phyloP scores from a whole-genome alignment of 108 stramenopile species.

The Cyclotella kingstonii region DNA sequence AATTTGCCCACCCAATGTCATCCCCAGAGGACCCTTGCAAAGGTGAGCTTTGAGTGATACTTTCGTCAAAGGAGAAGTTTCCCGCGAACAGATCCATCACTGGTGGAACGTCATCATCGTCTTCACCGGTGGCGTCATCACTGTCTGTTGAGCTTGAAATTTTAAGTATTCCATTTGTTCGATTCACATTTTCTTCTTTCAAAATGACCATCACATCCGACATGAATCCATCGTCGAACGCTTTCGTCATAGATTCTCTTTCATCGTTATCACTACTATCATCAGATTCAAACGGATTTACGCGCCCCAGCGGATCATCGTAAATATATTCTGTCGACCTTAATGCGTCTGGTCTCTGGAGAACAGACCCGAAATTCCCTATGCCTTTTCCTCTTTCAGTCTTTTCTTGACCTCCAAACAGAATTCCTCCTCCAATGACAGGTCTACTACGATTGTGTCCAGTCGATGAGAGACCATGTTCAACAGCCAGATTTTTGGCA shows the following conservation, averaged over 20 bases:
- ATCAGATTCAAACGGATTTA: slow-evolving; percentile 25
- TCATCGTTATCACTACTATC: slow-evolving; percentile 20
- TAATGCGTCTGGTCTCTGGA: background rate
- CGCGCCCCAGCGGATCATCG: slow-evolving; percentile 71
- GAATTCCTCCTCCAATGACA: slow-evolving; percentile 23
- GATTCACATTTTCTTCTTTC: background rate
- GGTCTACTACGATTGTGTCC: slow-evolving; percentile 33
- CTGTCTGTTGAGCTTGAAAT: slow-evolving; percentile 4
- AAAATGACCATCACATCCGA: slow-evolving; percentile 4
- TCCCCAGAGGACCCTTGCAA: background rate
- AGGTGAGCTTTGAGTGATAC: background rate
- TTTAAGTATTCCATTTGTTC: background rate
- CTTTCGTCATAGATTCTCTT: slow-evolving; percentile 10
- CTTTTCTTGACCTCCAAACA: background rate
- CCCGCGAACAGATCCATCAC: slow-evolving; percentile 81
- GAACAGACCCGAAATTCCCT: slow-evolving; percentile 13
- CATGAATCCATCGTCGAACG: no score
- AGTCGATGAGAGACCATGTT: background rate
- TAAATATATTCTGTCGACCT: slow-evolving; percentile 46
- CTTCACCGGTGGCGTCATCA: slow-evolving; percentile 3
- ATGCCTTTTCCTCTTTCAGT: background rate
- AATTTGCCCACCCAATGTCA: slow-evolving; percentile 44
- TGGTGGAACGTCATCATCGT: slow-evolving; percentile 35
- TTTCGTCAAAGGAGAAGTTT: slow-evolving; percentile 44
- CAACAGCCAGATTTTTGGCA: slow-evolving; percentile 10